Evolutionary conservation across 2,329 filamentous ascomycete species (phyloP), one percentile per base, ranked within the genome.

Genomic region (Westerdykella sp.): DNA sequence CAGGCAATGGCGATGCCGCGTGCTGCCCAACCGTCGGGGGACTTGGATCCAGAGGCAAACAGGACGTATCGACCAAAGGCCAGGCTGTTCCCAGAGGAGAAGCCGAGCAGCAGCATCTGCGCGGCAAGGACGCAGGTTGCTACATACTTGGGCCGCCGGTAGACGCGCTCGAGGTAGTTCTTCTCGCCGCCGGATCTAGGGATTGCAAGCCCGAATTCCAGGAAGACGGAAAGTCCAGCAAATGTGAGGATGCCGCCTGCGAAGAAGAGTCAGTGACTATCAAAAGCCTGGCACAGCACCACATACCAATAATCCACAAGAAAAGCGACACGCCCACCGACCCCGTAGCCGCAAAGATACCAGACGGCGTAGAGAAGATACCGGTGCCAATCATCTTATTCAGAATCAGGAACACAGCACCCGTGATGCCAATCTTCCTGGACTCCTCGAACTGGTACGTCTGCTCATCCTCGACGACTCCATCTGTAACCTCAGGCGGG

Each of bases 101-200:
- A 81, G 0, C 78, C 79, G 1, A 83, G 72, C 1, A 81, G 66
- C 37, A 82, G 70, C 75, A 81, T 80, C 59, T 81, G 78, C 1
- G 78, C 68, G 3, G 78, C 78, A 28, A 83, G 69, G 2, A 83
- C 72, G 47, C 76, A 79, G 0, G 78, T 80, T 1, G 78, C 74
- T 1, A 83, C 61, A 59, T 80, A 80, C 44, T 72, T 74, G 0
- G 80, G 80, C 16, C 69, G 73, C 2, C 72, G 71, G 63, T 81
- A 83, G 13, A 79, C 76, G n/a, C 76, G 71, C 54, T 83, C 80
- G 12, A 83, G 75, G 55, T 83, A 83, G 59, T 81, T 80, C 69
- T 83, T 83, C 49, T 83, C 79, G 15, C 80, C 80, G 12, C 80
- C 80, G 12, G 77, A 80, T 30, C 75, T 70, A 2, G 80, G 80